Evolutionary conservation across 129 eudicot genomes (phyloP).

Genomic region (Pulicaria dysenterica): DNA sequence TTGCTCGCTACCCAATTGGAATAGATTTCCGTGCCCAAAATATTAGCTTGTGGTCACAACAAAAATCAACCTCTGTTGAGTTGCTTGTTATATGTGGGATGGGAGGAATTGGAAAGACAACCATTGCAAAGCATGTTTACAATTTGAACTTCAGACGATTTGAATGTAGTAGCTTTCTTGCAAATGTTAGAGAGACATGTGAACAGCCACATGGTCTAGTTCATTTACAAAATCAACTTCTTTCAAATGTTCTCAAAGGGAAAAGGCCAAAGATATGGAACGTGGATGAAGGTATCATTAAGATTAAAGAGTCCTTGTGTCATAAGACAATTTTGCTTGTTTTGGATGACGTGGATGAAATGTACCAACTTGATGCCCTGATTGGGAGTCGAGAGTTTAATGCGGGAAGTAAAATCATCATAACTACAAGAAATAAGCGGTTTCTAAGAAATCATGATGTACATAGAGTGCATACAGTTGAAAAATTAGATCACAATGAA

Average conservation of each 20-base stretch:
- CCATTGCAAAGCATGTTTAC: conserved; percentile 32
- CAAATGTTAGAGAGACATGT: conserved; percentile 21
- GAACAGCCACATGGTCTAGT: conserved; percentile 5
- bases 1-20: too few relatives aligned
- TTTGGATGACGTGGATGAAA: conserved; percentile 13
- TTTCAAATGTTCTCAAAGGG: conserved; percentile 11
- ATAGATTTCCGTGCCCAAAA: too few relatives aligned
- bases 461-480: background rate
- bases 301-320: background rate
- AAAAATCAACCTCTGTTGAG: too few relatives aligned
- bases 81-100: conserved; percentile 2
- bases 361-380: background rate
- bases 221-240: conserved; percentile 33
- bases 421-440: background rate
- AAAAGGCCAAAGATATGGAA: conserved; percentile 6
- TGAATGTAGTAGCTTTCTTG: conserved; percentile 34
- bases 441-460: background rate
- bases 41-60: too few relatives aligned
- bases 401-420: conserved; percentile 27
- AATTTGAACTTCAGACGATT: conserved; percentile 14
- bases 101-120: conserved; percentile 44
- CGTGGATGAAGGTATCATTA: conserved; percentile 4
- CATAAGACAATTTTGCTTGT: conserved; percentile 14
- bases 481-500: background rate
- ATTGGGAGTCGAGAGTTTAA: background rate